These are phyloP conservation scores for Colletotrichum eleusines DNA, from an alignment of 2,329 filamentous ascomycete species.

Conservation along the genomic window DNA sequence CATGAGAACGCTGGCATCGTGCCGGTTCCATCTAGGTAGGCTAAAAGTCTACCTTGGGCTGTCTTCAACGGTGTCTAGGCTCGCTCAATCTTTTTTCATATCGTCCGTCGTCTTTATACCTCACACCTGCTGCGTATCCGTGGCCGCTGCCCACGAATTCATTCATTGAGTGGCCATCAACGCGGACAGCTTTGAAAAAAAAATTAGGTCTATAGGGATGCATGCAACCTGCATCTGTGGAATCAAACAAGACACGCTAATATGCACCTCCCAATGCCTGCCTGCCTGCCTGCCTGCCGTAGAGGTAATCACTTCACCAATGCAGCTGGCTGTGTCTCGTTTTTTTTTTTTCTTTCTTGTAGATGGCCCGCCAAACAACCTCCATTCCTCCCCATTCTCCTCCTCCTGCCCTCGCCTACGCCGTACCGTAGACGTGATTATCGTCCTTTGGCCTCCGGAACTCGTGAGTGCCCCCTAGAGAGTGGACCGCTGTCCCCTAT, in stretches of 20 bases:
- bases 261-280: slow-evolving; percentile 26
- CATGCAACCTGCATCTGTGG: slow-evolving; percentile 10
- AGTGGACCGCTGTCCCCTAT: neutral
- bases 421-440: slow-evolving; percentile 10
- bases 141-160: neutral
- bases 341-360: neutral
- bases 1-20: slow-evolving; percentile 14
- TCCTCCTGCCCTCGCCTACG: slow-evolving; percentile 6
- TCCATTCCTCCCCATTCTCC: too few species aligned
- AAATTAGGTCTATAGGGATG: slow-evolving; percentile 2
- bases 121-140: neutral
- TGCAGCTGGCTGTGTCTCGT: slow-evolving; percentile 15
- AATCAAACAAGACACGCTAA: slow-evolving; percentile 34
- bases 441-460: neutral
- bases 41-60: slow-evolving; percentile 4
- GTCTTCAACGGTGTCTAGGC: slow-evolving; percentile 7
- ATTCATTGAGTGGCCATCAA: neutral
- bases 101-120: neutral
- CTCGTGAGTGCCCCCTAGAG: neutral
- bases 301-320: slow-evolving; percentile 17
- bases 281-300: slow-evolving; percentile 4
- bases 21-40: slow-evolving; percentile 22
- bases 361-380: slow-evolving; percentile 13
- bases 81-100: slow-evolving; percentile 8
- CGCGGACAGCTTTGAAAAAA: neutral